These are phyloP conservation scores for Boletus huronensis DNA, from an alignment of 768 basidiomycete genomes.

Conservation along the genomic window DNA sequence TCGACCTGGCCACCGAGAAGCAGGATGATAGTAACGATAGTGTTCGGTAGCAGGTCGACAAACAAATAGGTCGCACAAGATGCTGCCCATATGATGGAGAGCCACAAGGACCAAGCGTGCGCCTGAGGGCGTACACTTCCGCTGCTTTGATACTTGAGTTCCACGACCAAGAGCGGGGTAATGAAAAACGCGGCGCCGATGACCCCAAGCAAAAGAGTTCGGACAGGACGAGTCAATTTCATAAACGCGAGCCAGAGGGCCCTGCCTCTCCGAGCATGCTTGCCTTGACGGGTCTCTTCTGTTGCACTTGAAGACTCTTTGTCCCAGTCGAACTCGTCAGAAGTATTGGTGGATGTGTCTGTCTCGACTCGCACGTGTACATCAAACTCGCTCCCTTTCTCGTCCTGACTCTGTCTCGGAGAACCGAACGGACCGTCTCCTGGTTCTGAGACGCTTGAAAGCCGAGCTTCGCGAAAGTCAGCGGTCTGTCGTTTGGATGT, in stretches of 20 bases:
- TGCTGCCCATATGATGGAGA: slow-evolving; percentile 64
- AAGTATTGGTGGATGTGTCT: slow-evolving; percentile 52
- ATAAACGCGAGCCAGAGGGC: slow-evolving; percentile 62
- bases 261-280: slow-evolving; percentile 59
- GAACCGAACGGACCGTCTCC: slow-evolving; percentile 1
- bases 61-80: slow-evolving; percentile 57
- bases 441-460: slow-evolving; percentile 6
- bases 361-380: slow-evolving; percentile 19
- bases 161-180: slow-evolving; percentile 65
- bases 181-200: slow-evolving; percentile 63
- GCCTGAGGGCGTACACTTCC: slow-evolving; percentile 49
- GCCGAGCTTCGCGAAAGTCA: slow-evolving; percentile 1
- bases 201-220: slow-evolving; percentile 56
- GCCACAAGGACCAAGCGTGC: slow-evolving; percentile 63
- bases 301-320: slow-evolving; percentile 42
- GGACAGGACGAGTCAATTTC: slow-evolving; percentile 57
- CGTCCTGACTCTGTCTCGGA: slow-evolving; percentile 3
- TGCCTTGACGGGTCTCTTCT: slow-evolving; percentile 20
- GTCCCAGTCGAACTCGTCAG: slow-evolving; percentile 77
- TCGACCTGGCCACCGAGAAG: slow-evolving; percentile 62
- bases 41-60: slow-evolving; percentile 59
- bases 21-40: slow-evolving; percentile 51
- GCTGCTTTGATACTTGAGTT: slow-evolving; percentile 53
- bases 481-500: slow-evolving; percentile 11
- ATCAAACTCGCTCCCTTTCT: slow-evolving; percentile 11